Conservation (phyloP, 345 rosid genomes). For the Syzygium aromaticum region DNA sequence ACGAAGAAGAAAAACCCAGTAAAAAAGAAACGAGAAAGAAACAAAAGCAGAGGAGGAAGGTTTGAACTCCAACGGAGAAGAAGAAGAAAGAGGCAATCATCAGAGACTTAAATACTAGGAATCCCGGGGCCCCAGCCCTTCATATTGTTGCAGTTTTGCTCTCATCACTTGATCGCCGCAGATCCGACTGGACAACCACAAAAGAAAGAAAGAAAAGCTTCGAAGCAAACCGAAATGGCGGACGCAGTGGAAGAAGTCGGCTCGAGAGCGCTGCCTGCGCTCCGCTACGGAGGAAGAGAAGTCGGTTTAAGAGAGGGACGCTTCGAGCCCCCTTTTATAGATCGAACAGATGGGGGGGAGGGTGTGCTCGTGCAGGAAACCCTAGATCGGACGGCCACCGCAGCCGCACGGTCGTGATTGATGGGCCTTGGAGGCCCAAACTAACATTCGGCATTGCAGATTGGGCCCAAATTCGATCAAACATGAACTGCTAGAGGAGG, state of each 20-base stretch:
- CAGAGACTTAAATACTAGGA: constrained; percentile 8
- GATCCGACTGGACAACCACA: background rate
- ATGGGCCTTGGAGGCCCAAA: background rate
- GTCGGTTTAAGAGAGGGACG: background rate
- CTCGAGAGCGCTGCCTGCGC: background rate
- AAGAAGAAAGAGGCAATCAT: background rate
- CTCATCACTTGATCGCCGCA: constrained; percentile 4
- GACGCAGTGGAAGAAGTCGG: background rate
- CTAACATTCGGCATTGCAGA: background rate
- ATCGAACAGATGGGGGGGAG: background rate
- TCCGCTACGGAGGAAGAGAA: background rate
- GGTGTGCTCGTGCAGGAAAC: background rate
- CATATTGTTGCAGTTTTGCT: constrained; percentile 14
- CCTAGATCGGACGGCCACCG: constrained; percentile 1
- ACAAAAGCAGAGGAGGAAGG: background rate
- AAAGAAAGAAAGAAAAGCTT: background rate
- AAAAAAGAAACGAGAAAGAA: background rate
- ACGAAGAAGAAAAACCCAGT: background rate
- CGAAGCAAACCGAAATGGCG: background rate
- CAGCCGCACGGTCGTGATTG: background rate
- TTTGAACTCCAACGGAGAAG: background rate
- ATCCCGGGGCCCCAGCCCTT: constrained; percentile 1
- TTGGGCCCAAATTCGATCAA: background rate
- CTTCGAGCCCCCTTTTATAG: background rate
- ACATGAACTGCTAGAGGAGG: background rate